A percentile compares a stretch with the other conserved stretches of the same genome.
phyloP scores from a whole-genome alignment of 768 basidiomycete species.

The Mycena capillaripes region DNA sequence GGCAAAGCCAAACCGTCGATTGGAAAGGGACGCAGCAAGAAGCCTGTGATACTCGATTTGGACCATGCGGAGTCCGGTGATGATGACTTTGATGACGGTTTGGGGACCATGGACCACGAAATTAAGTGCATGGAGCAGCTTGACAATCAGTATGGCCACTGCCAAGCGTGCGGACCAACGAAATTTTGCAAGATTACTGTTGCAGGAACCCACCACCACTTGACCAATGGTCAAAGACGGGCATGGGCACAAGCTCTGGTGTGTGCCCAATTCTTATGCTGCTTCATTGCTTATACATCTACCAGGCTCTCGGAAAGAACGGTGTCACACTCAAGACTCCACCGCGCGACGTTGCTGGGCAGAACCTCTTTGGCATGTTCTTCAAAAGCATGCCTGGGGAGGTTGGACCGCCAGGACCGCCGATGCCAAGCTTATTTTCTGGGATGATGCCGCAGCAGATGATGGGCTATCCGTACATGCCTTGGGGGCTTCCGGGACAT shows the following conservation, averaged over 20 bases:
- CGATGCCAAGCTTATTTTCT: too few relatives aligned
- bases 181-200: constrained; percentile 23
- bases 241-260: constrained; percentile 6
- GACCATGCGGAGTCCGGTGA: constrained; percentile 8
- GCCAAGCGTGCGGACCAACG: neutral
- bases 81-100: constrained; percentile 14
- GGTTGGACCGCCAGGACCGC: too few relatives aligned
- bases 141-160: neutral
- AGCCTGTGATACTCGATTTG: constrained; percentile 5
- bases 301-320: constrained; percentile 5
- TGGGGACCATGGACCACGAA: neutral
- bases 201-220: neutral
- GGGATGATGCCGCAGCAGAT: neutral
- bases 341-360: neutral
- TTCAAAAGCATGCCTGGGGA: neutral
- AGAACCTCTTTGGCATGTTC: constrained; percentile 18
- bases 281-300: neutral
- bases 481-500: neutral
- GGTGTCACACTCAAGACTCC: constrained; percentile 13
- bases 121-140: neutral
- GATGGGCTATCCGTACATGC: neutral
- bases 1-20: neutral
- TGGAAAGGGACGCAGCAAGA: neutral
- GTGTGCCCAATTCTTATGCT: neutral
- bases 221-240: neutral